Evolutionary conservation across 192 early-diverging fungal species (phyloP), one percentile per base, ranked within the genome.

Genomic region (Coemansia sp.): DNA sequence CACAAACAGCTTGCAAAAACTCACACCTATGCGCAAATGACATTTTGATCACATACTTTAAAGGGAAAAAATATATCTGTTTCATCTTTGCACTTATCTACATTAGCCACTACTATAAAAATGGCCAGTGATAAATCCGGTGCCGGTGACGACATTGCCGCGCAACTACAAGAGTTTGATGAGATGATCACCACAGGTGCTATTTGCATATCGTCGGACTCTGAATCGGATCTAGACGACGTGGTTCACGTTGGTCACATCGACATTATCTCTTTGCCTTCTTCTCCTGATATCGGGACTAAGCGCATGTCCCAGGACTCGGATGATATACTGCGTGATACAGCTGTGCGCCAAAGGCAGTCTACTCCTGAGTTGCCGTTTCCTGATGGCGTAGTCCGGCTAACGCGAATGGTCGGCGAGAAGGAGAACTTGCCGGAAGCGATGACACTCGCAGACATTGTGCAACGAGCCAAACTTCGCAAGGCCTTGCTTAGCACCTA

Each of bases 401-500:
- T 74, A 27, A 75, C 78, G 7, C 66, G 39, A 8, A 64, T 71
- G 63, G 31, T 62, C 3, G 60, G 63, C 23, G 60, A 73, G 32
- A 51, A 34, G 5, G 23, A 31, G 7, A 69, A 71, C 39, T 31
- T 60, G 12, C 31, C 32, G 6, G 34, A 32, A 2, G 66, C 44
- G 15, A 59, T 61, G 19, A 72, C 68, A 1, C 39, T 80, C 0
- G 27, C 15, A 1, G 70, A 72, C 8, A 11, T 80, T 36, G 4
- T 80, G 6, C 78, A 76, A 45, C 57, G 51, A 0, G 48, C 23
- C 6, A 69, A 36, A 14, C 64, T 81, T n/a, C 63, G 78, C 27
- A 89, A 89, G 41, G 87, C 86, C 5, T 55, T 88, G 1, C 27
- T 91, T 29, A 86, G 87, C 4, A 82, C 88, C 0, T 87, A 78